phyloP scores from a whole-genome alignment of 306 rosid genomes.

The Gynostemma pentaphyllum region DNA sequence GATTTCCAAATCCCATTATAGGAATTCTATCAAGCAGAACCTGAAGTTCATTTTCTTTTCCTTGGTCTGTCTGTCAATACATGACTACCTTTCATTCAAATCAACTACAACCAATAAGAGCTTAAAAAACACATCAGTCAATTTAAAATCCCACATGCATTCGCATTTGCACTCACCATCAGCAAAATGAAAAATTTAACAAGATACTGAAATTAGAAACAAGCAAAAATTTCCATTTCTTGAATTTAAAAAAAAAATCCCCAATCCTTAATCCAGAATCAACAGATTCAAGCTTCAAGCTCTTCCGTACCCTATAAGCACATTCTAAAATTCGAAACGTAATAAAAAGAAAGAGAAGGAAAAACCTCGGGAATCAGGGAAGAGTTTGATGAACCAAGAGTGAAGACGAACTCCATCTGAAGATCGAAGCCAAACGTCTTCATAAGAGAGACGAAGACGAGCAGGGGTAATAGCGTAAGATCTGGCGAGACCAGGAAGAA shows the following conservation, averaged over 20 bases:
- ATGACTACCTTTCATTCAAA: neutral
- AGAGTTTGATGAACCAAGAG: constrained; percentile 95
- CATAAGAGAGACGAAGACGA: constrained; percentile 70
- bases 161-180: neutral
- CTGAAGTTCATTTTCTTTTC: neutral
- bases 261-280: neutral
- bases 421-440: constrained; percentile 82
- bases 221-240: neutral
- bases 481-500: constrained; percentile 74
- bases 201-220: neutral
- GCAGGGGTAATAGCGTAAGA: constrained; percentile 74
- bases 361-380: constrained; percentile 79
- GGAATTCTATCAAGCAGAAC: neutral
- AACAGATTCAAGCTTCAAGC: neutral
- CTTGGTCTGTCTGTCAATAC: too few species aligned
- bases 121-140: neutral
- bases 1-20: neutral
- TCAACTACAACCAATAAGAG: neutral
- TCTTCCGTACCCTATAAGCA: neutral
- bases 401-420: constrained; percentile 92
- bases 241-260: neutral
- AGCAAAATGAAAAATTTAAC: neutral
- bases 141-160: neutral
- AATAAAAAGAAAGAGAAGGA: neutral
- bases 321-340: neutral